Evolutionary conservation across 495 filamentous ascomycete genomes (phyloP), one percentile per base, ranked within the genome.

Genomic region (Talaromyces trachyspermus): DNA sequence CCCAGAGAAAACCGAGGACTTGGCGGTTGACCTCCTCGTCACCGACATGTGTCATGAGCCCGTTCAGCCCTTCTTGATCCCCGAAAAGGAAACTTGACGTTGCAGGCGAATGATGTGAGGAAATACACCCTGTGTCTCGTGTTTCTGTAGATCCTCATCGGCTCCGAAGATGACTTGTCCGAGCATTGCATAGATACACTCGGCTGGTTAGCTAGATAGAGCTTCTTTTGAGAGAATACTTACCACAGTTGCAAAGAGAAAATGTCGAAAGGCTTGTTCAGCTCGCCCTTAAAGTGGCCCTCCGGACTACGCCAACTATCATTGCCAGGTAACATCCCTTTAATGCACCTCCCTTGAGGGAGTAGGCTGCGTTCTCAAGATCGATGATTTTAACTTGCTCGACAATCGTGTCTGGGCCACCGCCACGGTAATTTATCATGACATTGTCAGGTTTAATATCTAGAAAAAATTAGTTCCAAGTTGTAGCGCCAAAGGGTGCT

Each of bases 321-420:
- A 42, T 66, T 68, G 15, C 64, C 64, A 48, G 57, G 49, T 46
- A 58, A 56, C 49, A 52, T 60, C 22, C 61, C 63, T 33, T 60
- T 50, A 26, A 66, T 62, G 30, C 52, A 53, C 38, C 51, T 52
- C 18, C 56, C 54, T 37, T 50, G 37, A 18, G 55, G 55, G 15
- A 73, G 46, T 69, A 64, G 7, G 69, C 69, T 32, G 69, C 65
- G 49, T 72, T 66, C 53, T 73, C 71, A 36, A 75, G 39, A 43
- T 69, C 65, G 17, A 58, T 65, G 10, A 66, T 30, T 14, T 64
- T 64, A 22, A 65, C 65, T 23, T 52, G 55, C 41, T 65, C 55
- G n/a, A 72, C 55, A 9, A 53, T 45, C 12, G 55, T 58, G 39
- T 64, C 62, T 8, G 60, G 49, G 7, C 51, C 42, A 12, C 7